Evolutionary conservation across 768 basidiomycete species (phyloP), one percentile per base, ranked within the genome.

Genomic region (Termitomyces sp.): DNA sequence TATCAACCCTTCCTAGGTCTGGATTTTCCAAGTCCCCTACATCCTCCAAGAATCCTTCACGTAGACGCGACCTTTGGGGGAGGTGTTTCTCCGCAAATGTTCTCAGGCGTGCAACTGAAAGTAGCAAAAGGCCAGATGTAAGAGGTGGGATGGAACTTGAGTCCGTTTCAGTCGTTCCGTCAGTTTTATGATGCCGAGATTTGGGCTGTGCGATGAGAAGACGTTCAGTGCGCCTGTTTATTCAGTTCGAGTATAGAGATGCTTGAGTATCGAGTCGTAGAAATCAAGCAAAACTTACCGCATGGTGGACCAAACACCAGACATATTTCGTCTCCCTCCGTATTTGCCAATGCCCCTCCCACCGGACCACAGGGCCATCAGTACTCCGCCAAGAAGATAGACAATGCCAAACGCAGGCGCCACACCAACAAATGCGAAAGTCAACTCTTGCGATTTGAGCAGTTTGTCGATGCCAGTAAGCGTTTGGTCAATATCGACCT

Each of bases 381-480:
- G 32, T 68, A 82, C 86, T 9, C 83, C 84, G 16, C 81, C 79
- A 2, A 80, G 57, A 1, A 87, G 76, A 63, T 95, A 95, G 3
- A 95, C 82, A 34, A 98, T 75, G 4, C 88, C 83, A 49, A 98
- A 73, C 0, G 90, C 88, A 9, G 96, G 96, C 0, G 96, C 95
- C 16, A 98, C 89, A 62, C 95, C 95, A 59, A 98, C 94, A 66
- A 98, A 98, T 5, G 91, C 96, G 65, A 99, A 99, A 1, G 94
- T 97, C 44, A 97, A 78, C 68, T 96, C 93, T 72, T 97, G 95
- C 1, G 93, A 95, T 63, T 89, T 93, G 62, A 98, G 85, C 55
- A 98, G 77, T 67, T 89, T 93, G 71, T 98, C 96, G 63, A 98
- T 95, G 6, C 95, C 95, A 9, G 86, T 78, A 42, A 98, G 77